These are phyloP conservation scores for Exophiala dermatitidis DNA, from an alignment of 2,329 filamentous ascomycete species.

Conservation along the genomic window DNA sequence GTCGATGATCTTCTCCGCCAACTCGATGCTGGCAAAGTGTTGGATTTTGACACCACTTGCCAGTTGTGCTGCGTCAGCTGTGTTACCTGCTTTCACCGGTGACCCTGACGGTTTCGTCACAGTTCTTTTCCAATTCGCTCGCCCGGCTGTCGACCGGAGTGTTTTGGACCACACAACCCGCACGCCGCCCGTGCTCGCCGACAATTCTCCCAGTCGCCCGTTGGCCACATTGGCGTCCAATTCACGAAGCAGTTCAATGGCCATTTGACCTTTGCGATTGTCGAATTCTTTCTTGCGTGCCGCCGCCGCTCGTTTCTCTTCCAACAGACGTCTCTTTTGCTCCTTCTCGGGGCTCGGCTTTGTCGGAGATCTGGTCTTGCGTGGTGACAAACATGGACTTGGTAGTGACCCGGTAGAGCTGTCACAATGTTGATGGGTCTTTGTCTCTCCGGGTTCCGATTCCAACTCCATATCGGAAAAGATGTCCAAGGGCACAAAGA, in stretches of 20 bases:
- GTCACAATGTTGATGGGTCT: slow-evolving; percentile 4
- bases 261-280: slow-evolving; percentile 46
- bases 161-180: slow-evolving; percentile 56
- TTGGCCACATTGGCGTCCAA: slow-evolving; percentile 49
- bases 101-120: slow-evolving; percentile 36
- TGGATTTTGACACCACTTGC: slow-evolving; percentile 28
- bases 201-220: slow-evolving; percentile 43
- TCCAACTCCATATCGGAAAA: slow-evolving; percentile 34
- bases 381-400: slow-evolving; percentile 21
- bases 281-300: slow-evolving; percentile 48
- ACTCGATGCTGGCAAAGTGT: slow-evolving; percentile 72
- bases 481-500: slow-evolving; percentile 26
- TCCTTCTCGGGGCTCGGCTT: slow-evolving; percentile 27
- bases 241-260: slow-evolving; percentile 48
- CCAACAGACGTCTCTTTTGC: slow-evolving; percentile 22
- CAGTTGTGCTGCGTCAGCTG: background rate
- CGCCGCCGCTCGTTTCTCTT: slow-evolving; percentile 33
- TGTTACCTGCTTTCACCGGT: slow-evolving; percentile 19
- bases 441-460: slow-evolving; percentile 7
- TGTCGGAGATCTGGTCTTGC: slow-evolving; percentile 22
- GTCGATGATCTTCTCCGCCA: slow-evolving; percentile 82
- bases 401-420: slow-evolving; percentile 27
- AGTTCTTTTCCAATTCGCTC: slow-evolving; percentile 64
- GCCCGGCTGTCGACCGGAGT: slow-evolving; percentile 55
- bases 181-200: slow-evolving; percentile 50